Evolutionary conservation across 2,329 filamentous ascomycete species (phyloP).

Genomic region (Parafenestella ontariensis): DNA sequence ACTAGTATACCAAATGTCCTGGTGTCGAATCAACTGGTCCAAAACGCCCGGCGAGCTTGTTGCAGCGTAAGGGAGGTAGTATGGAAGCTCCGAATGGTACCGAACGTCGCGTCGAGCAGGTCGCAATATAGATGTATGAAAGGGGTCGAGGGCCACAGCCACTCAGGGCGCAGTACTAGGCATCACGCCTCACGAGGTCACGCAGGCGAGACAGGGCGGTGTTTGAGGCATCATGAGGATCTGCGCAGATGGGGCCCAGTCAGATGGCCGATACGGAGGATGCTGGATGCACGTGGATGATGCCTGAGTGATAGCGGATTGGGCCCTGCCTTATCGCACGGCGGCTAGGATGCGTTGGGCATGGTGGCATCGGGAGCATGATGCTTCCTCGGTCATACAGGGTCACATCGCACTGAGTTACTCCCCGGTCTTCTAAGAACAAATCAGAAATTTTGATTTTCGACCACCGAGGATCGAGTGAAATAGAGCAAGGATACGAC

Average conservation of each 20-base stretch:
- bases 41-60: not conserved
- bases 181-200: conserved; percentile 34
- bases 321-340: not conserved
- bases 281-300: not conserved
- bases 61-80: conserved; percentile 3
- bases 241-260: conserved; percentile 31
- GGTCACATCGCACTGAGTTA: no score
- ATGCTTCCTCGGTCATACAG: no score
- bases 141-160: conserved; percentile 32
- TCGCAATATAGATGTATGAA: conserved; percentile 11
- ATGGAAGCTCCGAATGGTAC: conserved; percentile 6
- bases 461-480: no score
- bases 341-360: not conserved
- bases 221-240: conserved; percentile 45
- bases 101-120: not conserved
- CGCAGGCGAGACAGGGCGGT: conserved; percentile 30
- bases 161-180: conserved; percentile 42
- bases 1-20: conserved; percentile 4
- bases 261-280: conserved; percentile 13
- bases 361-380: no score
- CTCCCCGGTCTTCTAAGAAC: no score
- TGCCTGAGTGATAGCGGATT: not conserved
- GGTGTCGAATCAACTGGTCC: conserved; percentile 16
- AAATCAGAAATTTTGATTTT: no score
- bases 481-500: no score